A percentile compares a stretch with the other conserved stretches of the same genome.
Conservation (phyloP, 148 eudicot genomes). For the Pharnaceum exiguum region DNA sequence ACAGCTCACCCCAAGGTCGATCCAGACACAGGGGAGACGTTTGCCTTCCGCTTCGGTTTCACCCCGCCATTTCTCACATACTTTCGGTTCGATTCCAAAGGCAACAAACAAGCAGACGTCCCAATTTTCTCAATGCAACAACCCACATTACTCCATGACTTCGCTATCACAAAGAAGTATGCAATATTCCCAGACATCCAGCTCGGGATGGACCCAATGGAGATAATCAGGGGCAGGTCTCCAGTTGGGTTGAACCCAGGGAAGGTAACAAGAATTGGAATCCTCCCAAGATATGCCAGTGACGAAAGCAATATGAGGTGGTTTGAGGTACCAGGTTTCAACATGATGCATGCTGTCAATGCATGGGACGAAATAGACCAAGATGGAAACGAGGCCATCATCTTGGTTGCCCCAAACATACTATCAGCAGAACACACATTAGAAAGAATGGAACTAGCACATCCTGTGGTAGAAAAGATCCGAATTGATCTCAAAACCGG, state of each 20-base stretch:
- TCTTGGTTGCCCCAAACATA: constrained; percentile 41
- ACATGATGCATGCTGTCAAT: constrained; percentile 35
- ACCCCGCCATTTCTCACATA: constrained; percentile 31
- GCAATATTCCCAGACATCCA: constrained; percentile 24
- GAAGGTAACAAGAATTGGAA: constrained; percentile 35
- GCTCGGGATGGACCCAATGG: constrained; percentile 28
- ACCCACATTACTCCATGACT: constrained; percentile 40
- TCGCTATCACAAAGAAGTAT: constrained; percentile 36
- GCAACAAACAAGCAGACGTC: constrained; percentile 32
- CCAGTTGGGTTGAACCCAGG: constrained; percentile 22
- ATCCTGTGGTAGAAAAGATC: constrained; percentile 29
- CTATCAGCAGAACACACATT: constrained; percentile 29
- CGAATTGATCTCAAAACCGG: constrained; percentile 33
- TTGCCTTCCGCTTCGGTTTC: constrained; percentile 32
- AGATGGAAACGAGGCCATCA: constrained; percentile 33
- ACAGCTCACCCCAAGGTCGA: constrained; percentile 54
- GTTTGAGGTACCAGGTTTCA: constrained; percentile 53
- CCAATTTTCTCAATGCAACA: constrained; percentile 28
- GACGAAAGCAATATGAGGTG: constrained; percentile 38
- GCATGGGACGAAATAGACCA: constrained; percentile 56
- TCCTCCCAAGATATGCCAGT: constrained; percentile 36
- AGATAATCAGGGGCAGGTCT: constrained; percentile 21
- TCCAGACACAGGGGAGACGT: constrained; percentile 31
- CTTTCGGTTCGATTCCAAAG: constrained; percentile 30
- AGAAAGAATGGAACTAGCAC: constrained; percentile 32